phyloP scores from a whole-genome alignment of 345 rosid genomes.

The Acer saccharum region DNA sequence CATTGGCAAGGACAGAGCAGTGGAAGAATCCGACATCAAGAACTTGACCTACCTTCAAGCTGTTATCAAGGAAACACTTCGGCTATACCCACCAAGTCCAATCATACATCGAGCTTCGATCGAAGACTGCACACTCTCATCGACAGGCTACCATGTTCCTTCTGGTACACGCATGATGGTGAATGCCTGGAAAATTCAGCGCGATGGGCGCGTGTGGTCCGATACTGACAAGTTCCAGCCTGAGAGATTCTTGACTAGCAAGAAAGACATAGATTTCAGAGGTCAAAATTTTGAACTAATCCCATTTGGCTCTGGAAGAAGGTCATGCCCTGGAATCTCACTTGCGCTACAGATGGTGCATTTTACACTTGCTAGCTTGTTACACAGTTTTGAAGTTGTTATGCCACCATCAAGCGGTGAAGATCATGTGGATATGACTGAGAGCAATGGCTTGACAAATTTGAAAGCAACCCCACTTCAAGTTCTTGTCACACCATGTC shows the following conservation, averaged over 20 bases:
- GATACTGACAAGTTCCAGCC: conserved; percentile 30
- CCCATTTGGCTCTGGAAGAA: conserved; percentile 40
- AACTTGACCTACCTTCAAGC: conserved; percentile 35
- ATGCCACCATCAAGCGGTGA: conserved; percentile 12
- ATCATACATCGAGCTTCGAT: conserved; percentile 15
- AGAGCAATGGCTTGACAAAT: conserved; percentile 30
- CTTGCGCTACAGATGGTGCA: conserved; percentile 35
- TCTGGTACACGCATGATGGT: conserved; percentile 31
- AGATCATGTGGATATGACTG: conserved; percentile 37
- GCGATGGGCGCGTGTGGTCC: conserved; percentile 27
- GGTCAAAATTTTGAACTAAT: conserved; percentile 39
- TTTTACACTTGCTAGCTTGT: conserved; percentile 32
- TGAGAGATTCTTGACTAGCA: conserved; percentile 38
- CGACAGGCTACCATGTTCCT: conserved; percentile 19
- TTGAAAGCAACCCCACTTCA: conserved; percentile 46
- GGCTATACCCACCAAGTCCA: conserved; percentile 39
- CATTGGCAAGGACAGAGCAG: conserved; percentile 16
- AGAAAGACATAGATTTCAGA: conserved; percentile 20
- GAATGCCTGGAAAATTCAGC: conserved; percentile 30
- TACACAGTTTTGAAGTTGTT: conserved; percentile 39
- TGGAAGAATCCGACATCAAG: conserved; percentile 19
- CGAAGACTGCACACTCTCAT: conserved; percentile 19
- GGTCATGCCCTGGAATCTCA: conserved; percentile 35
- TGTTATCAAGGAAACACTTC: conserved; percentile 40
- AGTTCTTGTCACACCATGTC: conserved; percentile 35